phyloP scores from a whole-genome alignment of 345 rosid genomes.

The Citrus glauca region DNA sequence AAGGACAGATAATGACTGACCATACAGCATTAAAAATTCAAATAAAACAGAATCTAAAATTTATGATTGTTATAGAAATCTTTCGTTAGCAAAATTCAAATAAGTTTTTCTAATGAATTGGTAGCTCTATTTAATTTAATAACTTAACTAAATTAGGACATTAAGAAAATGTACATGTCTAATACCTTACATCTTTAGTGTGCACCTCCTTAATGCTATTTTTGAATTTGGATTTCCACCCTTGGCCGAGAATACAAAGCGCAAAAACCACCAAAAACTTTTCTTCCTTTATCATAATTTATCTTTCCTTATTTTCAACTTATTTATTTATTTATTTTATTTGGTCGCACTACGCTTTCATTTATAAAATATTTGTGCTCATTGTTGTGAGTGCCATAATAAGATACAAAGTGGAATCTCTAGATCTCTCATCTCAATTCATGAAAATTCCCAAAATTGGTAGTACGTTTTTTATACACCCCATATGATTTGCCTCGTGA shows the following conservation, averaged over 20 bases:
- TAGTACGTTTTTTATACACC: background rate
- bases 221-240: no score
- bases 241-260: fast-evolving
- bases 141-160: background rate
- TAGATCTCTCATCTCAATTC: background rate
- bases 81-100: background rate
- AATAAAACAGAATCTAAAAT: background rate
- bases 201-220: no score
- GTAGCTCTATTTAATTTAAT: background rate
- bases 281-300: no score
- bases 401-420: background rate
- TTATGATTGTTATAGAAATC: background rate
- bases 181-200: background rate
- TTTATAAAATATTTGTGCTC: no score
- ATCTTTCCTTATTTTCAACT: no score
- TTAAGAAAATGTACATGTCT: background rate
- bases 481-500: background rate
- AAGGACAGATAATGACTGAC: background rate
- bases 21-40: background rate
- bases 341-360: no score
- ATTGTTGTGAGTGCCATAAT: no score
- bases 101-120: background rate
- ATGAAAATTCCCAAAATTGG: background rate
- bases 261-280: no score
- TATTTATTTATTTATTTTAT: no score